These are phyloP conservation scores for Coemansia sp. DNA, from an alignment of 192 early-diverging fungal species.

Conservation along the genomic window DNA sequence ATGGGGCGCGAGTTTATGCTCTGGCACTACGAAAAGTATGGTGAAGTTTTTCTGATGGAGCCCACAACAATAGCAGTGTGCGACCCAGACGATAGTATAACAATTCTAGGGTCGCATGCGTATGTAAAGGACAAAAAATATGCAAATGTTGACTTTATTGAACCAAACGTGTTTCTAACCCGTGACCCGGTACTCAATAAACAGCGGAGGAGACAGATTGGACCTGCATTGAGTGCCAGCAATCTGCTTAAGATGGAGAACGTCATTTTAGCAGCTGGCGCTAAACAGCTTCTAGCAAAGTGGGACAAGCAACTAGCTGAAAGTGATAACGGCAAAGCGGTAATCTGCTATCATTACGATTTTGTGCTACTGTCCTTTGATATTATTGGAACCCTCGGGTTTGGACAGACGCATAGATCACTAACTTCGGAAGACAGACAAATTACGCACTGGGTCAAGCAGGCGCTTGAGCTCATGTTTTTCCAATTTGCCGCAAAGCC, in stretches of 20 bases:
- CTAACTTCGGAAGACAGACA: slow-evolving; percentile 32
- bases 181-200: slow-evolving; percentile 38
- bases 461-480: slow-evolving; percentile 27
- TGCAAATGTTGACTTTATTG: slow-evolving; percentile 28
- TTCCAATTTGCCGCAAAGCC: slow-evolving; percentile 21
- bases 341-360: slow-evolving; percentile 32
- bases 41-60: slow-evolving; percentile 42
- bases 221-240: slow-evolving; percentile 21
- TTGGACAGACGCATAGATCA: slow-evolving; percentile 34
- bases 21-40: slow-evolving; percentile 34
- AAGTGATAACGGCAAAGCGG: neutral
- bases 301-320: slow-evolving; percentile 23
- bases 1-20: slow-evolving; percentile 41
- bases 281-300: slow-evolving; percentile 29
- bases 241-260: slow-evolving; percentile 41
- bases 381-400: slow-evolving; percentile 40
- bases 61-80: slow-evolving; percentile 29
- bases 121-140: slow-evolving; percentile 43
- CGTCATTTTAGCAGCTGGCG: slow-evolving; percentile 27
- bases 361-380: slow-evolving; percentile 45
- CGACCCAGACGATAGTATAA: slow-evolving; percentile 29
- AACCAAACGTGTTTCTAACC: slow-evolving; percentile 43
- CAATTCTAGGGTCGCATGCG: slow-evolving; percentile 35
- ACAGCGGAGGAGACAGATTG: slow-evolving; percentile 37
- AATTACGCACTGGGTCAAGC: slow-evolving; percentile 36